A percentile compares a stretch with the other conserved stretches of the same genome.
These are phyloP conservation scores for Vaccinium macrocarpon DNA, from an alignment of 148 eudicot genomes.

Conservation along the genomic window DNA sequence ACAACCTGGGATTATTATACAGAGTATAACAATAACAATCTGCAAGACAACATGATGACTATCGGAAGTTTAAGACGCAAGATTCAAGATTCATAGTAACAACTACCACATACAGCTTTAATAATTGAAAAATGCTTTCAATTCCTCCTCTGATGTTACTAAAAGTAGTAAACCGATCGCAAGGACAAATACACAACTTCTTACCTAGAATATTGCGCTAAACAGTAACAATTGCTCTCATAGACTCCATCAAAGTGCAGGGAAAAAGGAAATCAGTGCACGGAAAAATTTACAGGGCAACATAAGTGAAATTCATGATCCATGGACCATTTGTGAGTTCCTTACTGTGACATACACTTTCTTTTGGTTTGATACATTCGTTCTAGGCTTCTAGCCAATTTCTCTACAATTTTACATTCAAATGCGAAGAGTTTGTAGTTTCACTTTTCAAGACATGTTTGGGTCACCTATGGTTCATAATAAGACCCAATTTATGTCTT, in stretches of 20 bases:
- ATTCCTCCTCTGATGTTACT: neutral
- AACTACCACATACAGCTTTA: neutral
- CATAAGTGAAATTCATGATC: neutral
- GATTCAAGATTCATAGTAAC: neutral
- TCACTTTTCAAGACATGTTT: neutral
- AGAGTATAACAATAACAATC: neutral
- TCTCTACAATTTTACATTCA: neutral
- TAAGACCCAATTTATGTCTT: neutral
- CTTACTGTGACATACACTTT: neutral
- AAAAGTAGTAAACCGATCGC: neutral
- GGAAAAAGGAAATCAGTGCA: neutral
- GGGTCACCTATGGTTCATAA: neutral
- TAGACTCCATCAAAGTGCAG: neutral
- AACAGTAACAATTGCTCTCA: neutral
- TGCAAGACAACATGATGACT: neutral
- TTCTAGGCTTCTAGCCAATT: neutral
- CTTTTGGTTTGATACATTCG: neutral
- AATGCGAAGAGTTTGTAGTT: neutral
- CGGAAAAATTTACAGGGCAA: neutral
- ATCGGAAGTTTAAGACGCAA: neutral
- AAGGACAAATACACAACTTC: neutral
- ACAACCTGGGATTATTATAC: neutral
- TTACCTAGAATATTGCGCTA: neutral
- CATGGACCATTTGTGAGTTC: neutral
- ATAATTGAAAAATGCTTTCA: constrained; percentile 1